Conservation (phyloP, 148 eudicot genomes). For the Rhododendron simsii region DNA sequence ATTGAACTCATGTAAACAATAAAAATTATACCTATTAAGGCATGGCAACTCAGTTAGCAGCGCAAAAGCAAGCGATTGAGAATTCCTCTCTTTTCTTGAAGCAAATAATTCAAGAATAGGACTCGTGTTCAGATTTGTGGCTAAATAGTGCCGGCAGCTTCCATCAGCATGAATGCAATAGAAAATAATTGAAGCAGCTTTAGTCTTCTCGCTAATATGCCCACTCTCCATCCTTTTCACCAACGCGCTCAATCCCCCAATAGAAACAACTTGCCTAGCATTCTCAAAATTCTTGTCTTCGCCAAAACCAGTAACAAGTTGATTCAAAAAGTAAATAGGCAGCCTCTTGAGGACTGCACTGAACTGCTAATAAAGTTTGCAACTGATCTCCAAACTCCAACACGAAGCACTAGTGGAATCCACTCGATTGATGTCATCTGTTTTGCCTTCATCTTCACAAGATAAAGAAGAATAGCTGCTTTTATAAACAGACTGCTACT, state of each 20-base stretch:
- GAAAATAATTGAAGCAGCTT: slow-evolving; percentile 26
- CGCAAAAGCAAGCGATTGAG: slow-evolving; percentile 19
- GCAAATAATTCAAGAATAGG: slow-evolving; percentile 29
- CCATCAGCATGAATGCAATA: slow-evolving; percentile 42
- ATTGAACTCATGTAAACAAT: not conserved
- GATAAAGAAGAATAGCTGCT: slow-evolving; percentile 38
- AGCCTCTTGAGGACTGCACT: slow-evolving; percentile 35
- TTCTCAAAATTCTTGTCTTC: slow-evolving; percentile 40
- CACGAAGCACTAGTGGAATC: slow-evolving; percentile 48
- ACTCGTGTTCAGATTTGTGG: slow-evolving; percentile 32
- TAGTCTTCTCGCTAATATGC: slow-evolving; percentile 31
- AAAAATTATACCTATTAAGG: slow-evolving; percentile 30
- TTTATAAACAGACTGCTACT: slow-evolving; percentile 44
- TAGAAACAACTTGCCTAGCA: slow-evolving; percentile 33
- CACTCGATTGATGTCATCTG: slow-evolving; percentile 47
- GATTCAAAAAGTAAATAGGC: slow-evolving; percentile 44
- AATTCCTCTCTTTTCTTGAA: slow-evolving; percentile 10
- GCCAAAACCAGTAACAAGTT: slow-evolving; percentile 39
- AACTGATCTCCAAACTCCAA: slow-evolving; percentile 42
- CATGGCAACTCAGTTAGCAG: slow-evolving; percentile 41
- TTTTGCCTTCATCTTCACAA: slow-evolving; percentile 41
- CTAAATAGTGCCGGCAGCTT: slow-evolving; percentile 39
- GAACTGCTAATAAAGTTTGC: slow-evolving; percentile 34
- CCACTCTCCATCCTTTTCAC: slow-evolving; percentile 36
- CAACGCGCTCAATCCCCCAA: slow-evolving; percentile 40